A percentile compares a stretch with the other conserved stretches of the same genome.
phyloP scores from a whole-genome alignment of 495 filamentous ascomycete species.

The Penicillium samsonianum region DNA sequence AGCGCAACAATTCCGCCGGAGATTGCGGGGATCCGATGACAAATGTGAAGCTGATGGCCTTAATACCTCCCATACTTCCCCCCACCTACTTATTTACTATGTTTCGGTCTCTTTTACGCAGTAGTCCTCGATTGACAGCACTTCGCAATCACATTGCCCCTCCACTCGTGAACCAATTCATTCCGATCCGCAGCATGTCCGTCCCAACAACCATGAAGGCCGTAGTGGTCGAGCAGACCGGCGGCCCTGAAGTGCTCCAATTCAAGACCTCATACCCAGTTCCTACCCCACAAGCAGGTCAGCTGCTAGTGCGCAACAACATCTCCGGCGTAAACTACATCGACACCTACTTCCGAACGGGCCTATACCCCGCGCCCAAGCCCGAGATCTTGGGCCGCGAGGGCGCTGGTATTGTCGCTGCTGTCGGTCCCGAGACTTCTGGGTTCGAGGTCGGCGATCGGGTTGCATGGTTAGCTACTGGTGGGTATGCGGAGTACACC shows the following conservation, averaged over 20 bases:
- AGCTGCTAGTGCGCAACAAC: slow-evolving; percentile 84
- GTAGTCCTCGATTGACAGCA: slow-evolving; percentile 24
- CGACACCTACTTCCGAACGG: slow-evolving; percentile 83
- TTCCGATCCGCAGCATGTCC: slow-evolving; percentile 36
- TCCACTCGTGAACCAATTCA: slow-evolving; percentile 1
- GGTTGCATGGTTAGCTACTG: slow-evolving; percentile 63
- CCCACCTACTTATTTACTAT: slow-evolving; percentile 8
- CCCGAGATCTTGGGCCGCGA: slow-evolving; percentile 86
- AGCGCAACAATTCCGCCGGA: slow-evolving; percentile 3
- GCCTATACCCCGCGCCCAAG: slow-evolving; percentile 75
- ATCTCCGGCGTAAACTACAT: slow-evolving; percentile 90
- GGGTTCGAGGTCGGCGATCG: slow-evolving; percentile 63
- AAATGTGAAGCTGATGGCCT: slow-evolving; percentile 2
- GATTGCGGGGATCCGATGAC: slow-evolving; percentile 7
- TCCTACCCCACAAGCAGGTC: slow-evolving; percentile 65
- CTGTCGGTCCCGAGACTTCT: slow-evolving; percentile 50
- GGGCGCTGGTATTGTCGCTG: slow-evolving; percentile 64
- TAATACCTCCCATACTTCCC: slow-evolving; percentile 1
- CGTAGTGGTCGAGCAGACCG: slow-evolving; percentile 71
- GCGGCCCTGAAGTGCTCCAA: slow-evolving; percentile 76
- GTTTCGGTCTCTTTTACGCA: slow-evolving; percentile 20
- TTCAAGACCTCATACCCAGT: slow-evolving; percentile 75
- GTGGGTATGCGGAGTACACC: slow-evolving; percentile 78
- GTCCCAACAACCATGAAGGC: slow-evolving; percentile 73
- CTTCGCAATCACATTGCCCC: slow-evolving; percentile 24